phyloP scores from a whole-genome alignment of 2,329 filamentous ascomycete species.

The Aspergillus udagawae region DNA sequence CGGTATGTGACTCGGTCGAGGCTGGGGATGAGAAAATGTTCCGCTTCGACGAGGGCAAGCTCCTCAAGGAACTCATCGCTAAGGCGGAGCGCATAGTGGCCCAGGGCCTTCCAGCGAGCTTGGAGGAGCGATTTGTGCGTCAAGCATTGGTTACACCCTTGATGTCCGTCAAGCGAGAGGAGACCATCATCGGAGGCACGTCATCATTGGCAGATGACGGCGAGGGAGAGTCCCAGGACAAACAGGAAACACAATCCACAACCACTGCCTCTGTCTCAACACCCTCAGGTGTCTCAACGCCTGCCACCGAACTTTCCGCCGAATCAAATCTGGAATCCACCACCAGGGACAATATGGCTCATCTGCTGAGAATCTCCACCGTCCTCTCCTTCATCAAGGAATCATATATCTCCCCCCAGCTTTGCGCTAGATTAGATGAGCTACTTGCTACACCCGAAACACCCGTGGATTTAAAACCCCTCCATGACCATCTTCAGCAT shows the following conservation, averaged over 20 bases:
- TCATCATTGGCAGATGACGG: slow-evolving; percentile 24
- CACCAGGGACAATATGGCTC: slow-evolving; percentile 34
- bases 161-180: slow-evolving; percentile 60
- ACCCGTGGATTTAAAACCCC: slow-evolving; percentile 63
- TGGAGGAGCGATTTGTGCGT: slow-evolving; percentile 81
- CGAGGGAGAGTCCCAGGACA: slow-evolving; percentile 21
- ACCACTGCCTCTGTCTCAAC: slow-evolving; percentile 33
- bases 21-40: slow-evolving; percentile 84
- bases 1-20: slow-evolving; percentile 76
- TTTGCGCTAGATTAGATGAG: slow-evolving; percentile 37
- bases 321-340: slow-evolving; percentile 20
- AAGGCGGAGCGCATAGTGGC: slow-evolving; percentile 70
- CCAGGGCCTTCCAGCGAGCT: slow-evolving; percentile 65
- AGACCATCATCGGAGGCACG: slow-evolving; percentile 29
- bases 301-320: slow-evolving; percentile 25
- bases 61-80: slow-evolving; percentile 59
- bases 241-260: slow-evolving; percentile 29
- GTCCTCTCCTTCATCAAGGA: slow-evolving; percentile 49
- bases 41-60: slow-evolving; percentile 68
- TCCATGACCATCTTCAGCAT: slow-evolving; percentile 66
- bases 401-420: slow-evolving; percentile 43
- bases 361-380: slow-evolving; percentile 47
- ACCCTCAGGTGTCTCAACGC: slow-evolving; percentile 37
- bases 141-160: slow-evolving; percentile 74
- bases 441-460: slow-evolving; percentile 36